Evolutionary conservation across 495 filamentous ascomycete genomes (phyloP), one percentile per base, ranked within the genome.

Genomic region (Neurospora sp.): DNA sequence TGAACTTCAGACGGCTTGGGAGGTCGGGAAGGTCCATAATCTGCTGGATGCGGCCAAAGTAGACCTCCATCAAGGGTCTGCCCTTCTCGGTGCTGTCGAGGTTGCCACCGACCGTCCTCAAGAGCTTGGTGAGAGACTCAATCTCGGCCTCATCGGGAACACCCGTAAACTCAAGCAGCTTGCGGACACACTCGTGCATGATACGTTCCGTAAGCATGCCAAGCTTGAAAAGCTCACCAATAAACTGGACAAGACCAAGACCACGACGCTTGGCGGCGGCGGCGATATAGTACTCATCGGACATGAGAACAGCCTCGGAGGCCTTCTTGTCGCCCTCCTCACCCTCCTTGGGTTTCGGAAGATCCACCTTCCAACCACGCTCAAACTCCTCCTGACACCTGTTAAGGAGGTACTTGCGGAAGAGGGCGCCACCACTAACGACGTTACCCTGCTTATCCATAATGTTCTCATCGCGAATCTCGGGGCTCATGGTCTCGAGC

Each of bases 311-410:
- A 62, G 84, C 86, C 79, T 97, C 96, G 24, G 85, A 88, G 43
- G 83, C 83, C 80, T 97, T 94, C 72, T 86, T 84, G 42, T 77
- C 81, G 5, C 54, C 54, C 54, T 66, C 54, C 24, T 90, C 85
- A 73, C 91, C 94, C 76, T 97, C 93, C 38, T 93, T 90, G 81
- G 92, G 92, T 40, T 91, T 86, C 19, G 94, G 93, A 24, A 97
- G 86, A 78, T 96, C 92, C 75, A 94, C 82, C 85, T 97, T 96
- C 96, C 96, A 99, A 72, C 96, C 96, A 76, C 94, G 93, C 84
- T 99, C 96, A 82, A 99, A 99, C 80, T 99, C 96, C 76, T 97
- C 94, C 81, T 99, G 96, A 83, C 96, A 99, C 77, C 96, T 90
- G 87, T 97, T 98, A 79, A 99, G 92, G 28, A 99, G 88, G 80